These are phyloP conservation scores for Candida tallmaniae DNA, from an alignment of 805 yeast genomes.

Conservation along the genomic window DNA sequence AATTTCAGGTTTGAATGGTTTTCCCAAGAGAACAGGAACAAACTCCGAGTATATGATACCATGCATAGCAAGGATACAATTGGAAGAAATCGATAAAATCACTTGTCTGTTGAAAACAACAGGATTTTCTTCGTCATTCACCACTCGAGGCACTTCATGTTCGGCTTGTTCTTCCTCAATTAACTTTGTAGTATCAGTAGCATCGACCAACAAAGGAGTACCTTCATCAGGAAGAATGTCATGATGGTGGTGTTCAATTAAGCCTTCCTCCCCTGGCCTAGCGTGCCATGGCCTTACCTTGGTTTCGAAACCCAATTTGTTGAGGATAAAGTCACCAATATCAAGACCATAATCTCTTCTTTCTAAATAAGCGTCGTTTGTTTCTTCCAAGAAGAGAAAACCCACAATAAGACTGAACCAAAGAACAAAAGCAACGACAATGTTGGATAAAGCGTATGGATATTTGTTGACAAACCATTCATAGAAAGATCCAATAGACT, in stretches of 20 bases:
- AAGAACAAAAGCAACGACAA: conserved; percentile 26
- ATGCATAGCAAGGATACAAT: conserved; percentile 30
- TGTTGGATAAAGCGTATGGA: conserved; percentile 36
- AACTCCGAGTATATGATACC: conserved; percentile 29
- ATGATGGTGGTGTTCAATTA: not conserved
- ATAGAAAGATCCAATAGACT: conserved; percentile 10
- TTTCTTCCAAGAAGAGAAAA: conserved; percentile 32
- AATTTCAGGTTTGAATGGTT: conserved; percentile 18
- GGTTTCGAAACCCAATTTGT: conserved; percentile 19
- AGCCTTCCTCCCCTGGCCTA: not conserved
- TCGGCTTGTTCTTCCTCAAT: not conserved
- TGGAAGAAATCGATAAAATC: conserved; percentile 25
- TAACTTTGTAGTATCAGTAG: no score
- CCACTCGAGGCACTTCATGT: not conserved
- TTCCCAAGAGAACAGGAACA: conserved; percentile 27
- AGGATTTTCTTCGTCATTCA: not conserved
- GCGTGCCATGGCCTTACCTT: conserved; percentile 28
- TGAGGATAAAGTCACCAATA: conserved; percentile 28
- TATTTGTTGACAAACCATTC: conserved; percentile 21
- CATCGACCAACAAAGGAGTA: conserved; percentile 2
- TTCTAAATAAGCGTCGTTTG: conserved; percentile 18
- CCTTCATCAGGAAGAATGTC: no score
- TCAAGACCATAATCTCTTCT: conserved; percentile 28
- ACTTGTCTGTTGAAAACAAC: conserved; percentile 17
- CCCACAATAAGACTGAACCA: conserved; percentile 23